These are phyloP conservation scores for Catharanthus roseus DNA, from an alignment of 257 asterid species.

Conservation along the genomic window DNA sequence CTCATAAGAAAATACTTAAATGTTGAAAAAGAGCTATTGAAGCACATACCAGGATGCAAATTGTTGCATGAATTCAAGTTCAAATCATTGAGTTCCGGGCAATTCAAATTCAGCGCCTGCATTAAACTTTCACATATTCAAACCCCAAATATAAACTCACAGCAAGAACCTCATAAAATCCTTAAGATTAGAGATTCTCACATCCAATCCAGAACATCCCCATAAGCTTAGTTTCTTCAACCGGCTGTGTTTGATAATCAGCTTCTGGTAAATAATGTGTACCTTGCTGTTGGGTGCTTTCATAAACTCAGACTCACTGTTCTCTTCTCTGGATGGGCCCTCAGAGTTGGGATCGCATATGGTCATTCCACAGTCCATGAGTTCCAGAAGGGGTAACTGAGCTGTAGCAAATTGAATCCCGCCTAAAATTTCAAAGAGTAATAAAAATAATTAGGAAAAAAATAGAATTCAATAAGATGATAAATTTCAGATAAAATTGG, in stretches of 20 bases:
- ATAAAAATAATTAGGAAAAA: conserved; percentile 1
- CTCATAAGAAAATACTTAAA: not conserved
- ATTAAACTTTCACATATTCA: conserved; percentile 18
- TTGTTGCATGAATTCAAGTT: conserved; percentile 82
- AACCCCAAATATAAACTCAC: conserved; percentile 12
- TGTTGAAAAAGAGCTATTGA: not conserved
- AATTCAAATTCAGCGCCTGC: conserved; percentile 86
- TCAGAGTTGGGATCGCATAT: conserved; percentile 56
- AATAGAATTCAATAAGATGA: not conserved
- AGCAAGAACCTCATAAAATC: not conserved
- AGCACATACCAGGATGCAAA: conserved; percentile 68
- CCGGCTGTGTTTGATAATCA: conserved; percentile 80
- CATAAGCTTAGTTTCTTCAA: conserved; percentile 90
- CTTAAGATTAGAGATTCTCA: conserved; percentile 35
- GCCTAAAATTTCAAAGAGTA: conserved; percentile 38
- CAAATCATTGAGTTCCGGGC: conserved; percentile 73
- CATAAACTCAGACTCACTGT: conserved; percentile 29
- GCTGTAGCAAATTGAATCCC: conserved; percentile 96
- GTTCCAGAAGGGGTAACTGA: conserved; percentile 74
- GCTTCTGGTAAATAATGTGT: conserved; percentile 73
- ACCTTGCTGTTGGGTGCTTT: conserved; percentile 50
- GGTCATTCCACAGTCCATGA: conserved; percentile 96
- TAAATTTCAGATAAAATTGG: not conserved
- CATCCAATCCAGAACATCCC: conserved; percentile 99
- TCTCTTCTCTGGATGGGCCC: conserved; percentile 32